Conservation (phyloP, 148 eudicot genomes). For the Chenopodium suecicum region DNA sequence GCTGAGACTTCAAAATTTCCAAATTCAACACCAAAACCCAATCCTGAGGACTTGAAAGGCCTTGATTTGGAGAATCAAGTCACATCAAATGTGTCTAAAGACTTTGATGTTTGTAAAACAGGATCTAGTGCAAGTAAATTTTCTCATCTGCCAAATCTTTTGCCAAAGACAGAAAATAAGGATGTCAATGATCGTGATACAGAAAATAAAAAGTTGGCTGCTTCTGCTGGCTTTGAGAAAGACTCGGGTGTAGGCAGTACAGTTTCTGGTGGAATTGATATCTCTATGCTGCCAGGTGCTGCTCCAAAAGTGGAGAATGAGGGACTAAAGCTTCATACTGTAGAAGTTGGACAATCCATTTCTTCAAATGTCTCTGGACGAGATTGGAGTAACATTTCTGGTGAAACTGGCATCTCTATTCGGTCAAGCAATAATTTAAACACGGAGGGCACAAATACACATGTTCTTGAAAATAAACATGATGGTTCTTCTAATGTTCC, state of each 20-base stretch:
- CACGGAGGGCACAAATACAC: neutral
- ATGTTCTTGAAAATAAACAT: conserved; percentile 13
- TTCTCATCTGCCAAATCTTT: conserved; percentile 13
- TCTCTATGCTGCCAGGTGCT: conserved; percentile 25
- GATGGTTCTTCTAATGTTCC: conserved; percentile 6
- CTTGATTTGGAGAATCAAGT: conserved; percentile 4
- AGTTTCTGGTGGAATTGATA: conserved; percentile 11
- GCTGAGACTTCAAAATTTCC: conserved; percentile 23
- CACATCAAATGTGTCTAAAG: conserved; percentile 17
- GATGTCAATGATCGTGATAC: conserved; percentile 10
- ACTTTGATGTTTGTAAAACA: conserved; percentile 8
- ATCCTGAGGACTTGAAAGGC: conserved; percentile 24
- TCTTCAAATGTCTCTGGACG: conserved; percentile 10
- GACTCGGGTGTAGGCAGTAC: conserved; percentile 13
- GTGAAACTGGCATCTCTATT: conserved; percentile 4
- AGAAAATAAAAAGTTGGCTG: conserved; percentile 15
- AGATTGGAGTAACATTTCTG: conserved; percentile 23
- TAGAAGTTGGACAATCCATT: conserved; percentile 1
- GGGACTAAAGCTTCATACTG: conserved; percentile 11
- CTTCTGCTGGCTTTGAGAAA: conserved; percentile 19
- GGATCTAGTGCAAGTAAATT: conserved; percentile 13
- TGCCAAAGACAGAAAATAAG: conserved; percentile 10
- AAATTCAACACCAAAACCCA: conserved; percentile 23
- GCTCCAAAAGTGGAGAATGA: conserved; percentile 18
- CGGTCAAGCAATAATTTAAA: conserved; percentile 6